A percentile compares a stretch with the other conserved stretches of the same genome.
Conservation (phyloP, 352 stramenopile genomes). For the Globisporangium nodosum region DNA sequence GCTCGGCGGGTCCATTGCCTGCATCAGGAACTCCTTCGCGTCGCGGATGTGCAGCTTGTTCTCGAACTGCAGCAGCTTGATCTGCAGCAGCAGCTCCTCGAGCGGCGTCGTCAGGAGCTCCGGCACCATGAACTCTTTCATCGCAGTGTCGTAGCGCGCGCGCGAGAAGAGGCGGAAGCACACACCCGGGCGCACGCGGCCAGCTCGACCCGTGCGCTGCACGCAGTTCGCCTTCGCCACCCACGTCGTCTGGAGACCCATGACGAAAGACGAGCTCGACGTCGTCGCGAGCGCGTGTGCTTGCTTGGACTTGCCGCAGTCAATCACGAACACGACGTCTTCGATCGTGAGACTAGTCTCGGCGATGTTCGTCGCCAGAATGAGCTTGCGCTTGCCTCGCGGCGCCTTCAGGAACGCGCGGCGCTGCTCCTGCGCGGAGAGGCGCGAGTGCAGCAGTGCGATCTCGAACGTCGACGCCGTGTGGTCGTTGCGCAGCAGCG, state of each 20-base stretch:
- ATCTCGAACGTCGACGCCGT: constrained; percentile 56
- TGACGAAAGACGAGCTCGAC: constrained; percentile 81
- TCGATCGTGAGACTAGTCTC: constrained; percentile 97
- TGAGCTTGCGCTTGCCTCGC: constrained; percentile 64
- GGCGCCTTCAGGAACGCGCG: constrained; percentile 60
- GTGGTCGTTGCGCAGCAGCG: constrained; percentile 46
- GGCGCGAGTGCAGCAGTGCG: constrained; percentile 62
- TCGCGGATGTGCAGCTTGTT: constrained; percentile 66
- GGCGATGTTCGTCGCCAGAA: constrained; percentile 94
- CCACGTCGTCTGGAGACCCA: constrained; percentile 87
- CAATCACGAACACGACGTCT: constrained; percentile 89
- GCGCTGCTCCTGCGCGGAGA: constrained; percentile 68
- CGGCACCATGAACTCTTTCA: constrained; percentile 75
- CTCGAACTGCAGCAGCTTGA: constrained; percentile 72
- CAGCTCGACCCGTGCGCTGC: constrained; percentile 91
- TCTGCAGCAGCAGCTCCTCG: constrained; percentile 69
- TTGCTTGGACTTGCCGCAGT: constrained; percentile 83
- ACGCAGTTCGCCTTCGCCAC: constrained; percentile 80
- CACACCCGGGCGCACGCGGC: constrained; percentile 90
- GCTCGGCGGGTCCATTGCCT: constrained; percentile 91
- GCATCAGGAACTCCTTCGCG: constrained; percentile 83
- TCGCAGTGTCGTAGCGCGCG: constrained; percentile 48
- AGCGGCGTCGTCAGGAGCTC: constrained; percentile 68
- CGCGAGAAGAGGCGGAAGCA: constrained; percentile 87
- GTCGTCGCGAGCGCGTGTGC: constrained; percentile 51